These are phyloP conservation scores for Sugiyamaella smithiae DNA, from an alignment of 805 yeast species.

Conservation along the genomic window DNA sequence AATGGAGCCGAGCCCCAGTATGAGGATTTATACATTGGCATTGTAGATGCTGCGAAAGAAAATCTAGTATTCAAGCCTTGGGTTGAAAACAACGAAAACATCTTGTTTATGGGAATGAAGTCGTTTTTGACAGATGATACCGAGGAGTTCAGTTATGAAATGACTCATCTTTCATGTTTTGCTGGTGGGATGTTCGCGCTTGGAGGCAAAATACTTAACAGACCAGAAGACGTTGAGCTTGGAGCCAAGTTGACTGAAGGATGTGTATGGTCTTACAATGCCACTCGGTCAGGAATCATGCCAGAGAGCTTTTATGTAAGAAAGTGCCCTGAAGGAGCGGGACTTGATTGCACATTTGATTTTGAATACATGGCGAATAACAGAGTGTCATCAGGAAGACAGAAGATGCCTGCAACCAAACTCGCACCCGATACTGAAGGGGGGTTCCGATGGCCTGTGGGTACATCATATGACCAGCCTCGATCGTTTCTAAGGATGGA, in stretches of 20 bases:
- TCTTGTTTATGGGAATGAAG: conserved; percentile 35
- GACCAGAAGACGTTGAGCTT: conserved; percentile 38
- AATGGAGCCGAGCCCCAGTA: conserved; percentile 39
- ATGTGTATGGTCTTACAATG: conserved; percentile 44
- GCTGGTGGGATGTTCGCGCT: conserved; percentile 54
- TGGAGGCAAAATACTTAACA: conserved; percentile 42
- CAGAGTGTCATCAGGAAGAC: conserved; percentile 2
- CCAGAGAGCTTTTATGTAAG: conserved; percentile 42
- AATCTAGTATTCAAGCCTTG: conserved; percentile 46
- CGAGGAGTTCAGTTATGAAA: conserved; percentile 36
- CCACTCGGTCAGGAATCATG: conserved; percentile 40
- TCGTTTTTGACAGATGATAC: neutral
- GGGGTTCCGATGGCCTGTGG: conserved; percentile 26
- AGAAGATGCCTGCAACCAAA: conserved; percentile 5
- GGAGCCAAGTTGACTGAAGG: conserved; percentile 48
- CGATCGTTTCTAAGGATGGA: conserved; percentile 25
- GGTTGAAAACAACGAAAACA: conserved; percentile 41
- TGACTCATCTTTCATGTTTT: conserved; percentile 51
- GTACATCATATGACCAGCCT: conserved; percentile 28
- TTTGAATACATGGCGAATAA: conserved; percentile 2
- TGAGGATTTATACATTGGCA: conserved; percentile 30
- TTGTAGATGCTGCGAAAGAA: conserved; percentile 38
- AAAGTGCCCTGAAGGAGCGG: conserved; percentile 20
- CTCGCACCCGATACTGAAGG: conserved; percentile 11
- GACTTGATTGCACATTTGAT: conserved; percentile 13